Percentiles rank a stretch among this genome's conserved stretches.
Conservation (phyloP, 352 stramenopile genomes). For the Aphanomyces invadans region DNA sequence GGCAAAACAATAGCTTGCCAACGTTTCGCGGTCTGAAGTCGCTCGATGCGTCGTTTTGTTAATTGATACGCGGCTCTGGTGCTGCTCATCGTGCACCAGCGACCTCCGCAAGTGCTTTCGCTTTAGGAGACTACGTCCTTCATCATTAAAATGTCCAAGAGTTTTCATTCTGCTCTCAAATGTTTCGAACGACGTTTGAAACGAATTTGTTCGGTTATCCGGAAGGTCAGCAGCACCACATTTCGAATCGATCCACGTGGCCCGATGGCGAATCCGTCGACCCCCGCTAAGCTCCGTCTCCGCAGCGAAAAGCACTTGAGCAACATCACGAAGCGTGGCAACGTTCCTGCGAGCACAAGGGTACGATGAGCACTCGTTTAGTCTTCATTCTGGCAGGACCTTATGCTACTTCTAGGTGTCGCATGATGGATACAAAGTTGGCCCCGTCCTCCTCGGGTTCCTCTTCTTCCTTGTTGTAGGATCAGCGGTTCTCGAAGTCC, state of each 20-base stretch:
- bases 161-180: not conserved
- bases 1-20: no score
- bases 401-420: not conserved
- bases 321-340: conserved; percentile 84
- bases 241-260: conserved; percentile 1
- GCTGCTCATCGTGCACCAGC: no score
- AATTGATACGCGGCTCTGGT: no score
- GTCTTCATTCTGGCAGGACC: not conserved
- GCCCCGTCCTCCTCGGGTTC: conserved; percentile 73
- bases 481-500: conserved; percentile 80
- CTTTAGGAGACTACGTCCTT: no score
- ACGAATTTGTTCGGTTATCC: not conserved
- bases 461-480: conserved; percentile 84
- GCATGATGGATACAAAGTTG: conserved; percentile 49
- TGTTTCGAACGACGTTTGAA: not conserved
- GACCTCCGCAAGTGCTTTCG: no score
- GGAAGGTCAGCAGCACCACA: not conserved
- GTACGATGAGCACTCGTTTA: conserved; percentile 37
- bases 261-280: conserved; percentile 24
- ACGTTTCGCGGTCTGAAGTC: no score
- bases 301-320: conserved; percentile 79
- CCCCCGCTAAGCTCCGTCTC: conserved; percentile 75
- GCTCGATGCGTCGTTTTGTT: no score
- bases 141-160: no score
- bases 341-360: conserved; percentile 70